These are phyloP conservation scores for Hydnomerulius pinastri DNA, from an alignment of 768 basidiomycete genomes.

Conservation along the genomic window DNA sequence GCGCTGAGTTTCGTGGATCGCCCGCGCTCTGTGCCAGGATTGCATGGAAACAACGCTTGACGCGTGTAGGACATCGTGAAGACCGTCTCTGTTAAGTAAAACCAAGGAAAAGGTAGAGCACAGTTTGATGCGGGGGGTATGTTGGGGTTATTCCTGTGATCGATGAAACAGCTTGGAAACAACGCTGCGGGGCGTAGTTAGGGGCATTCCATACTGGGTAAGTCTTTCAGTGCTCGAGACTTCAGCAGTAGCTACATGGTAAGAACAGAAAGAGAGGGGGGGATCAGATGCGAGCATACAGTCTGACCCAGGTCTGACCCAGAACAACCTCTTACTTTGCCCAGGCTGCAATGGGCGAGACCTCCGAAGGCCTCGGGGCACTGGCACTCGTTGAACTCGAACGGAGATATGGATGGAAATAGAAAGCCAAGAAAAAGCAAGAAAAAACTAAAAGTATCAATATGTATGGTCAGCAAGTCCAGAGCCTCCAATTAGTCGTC, in stretches of 20 bases:
- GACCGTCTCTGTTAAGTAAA: conserved; percentile 1
- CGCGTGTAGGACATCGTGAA: conserved; percentile 51
- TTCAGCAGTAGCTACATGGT: too few species aligned
- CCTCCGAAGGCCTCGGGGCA: too few species aligned
- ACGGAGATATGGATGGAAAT: background rate
- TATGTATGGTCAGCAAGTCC: background rate
- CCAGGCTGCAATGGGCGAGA: too few species aligned
- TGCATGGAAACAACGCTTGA: conserved; percentile 61
- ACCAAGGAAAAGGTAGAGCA: background rate
- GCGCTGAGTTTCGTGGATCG: conserved; percentile 71
- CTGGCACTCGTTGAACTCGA: background rate
- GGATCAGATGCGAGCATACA: too few species aligned
- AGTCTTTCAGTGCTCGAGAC: too few species aligned
- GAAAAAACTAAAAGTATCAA: background rate
- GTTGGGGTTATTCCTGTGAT: background rate
- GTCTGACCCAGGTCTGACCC: too few species aligned
- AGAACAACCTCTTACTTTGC: too few species aligned
- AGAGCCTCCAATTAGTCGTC: conserved; percentile 22
- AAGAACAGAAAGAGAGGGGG: too few species aligned
- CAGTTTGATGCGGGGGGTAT: background rate
- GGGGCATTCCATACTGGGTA: too few species aligned
- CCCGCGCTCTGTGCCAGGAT: conserved; percentile 68
- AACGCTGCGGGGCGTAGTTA: too few species aligned
- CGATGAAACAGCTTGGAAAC: background rate
- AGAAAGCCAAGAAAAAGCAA: conserved; percentile 20